phyloP scores from a whole-genome alignment of 495 filamentous ascomycete species.

The Podospora australis region DNA sequence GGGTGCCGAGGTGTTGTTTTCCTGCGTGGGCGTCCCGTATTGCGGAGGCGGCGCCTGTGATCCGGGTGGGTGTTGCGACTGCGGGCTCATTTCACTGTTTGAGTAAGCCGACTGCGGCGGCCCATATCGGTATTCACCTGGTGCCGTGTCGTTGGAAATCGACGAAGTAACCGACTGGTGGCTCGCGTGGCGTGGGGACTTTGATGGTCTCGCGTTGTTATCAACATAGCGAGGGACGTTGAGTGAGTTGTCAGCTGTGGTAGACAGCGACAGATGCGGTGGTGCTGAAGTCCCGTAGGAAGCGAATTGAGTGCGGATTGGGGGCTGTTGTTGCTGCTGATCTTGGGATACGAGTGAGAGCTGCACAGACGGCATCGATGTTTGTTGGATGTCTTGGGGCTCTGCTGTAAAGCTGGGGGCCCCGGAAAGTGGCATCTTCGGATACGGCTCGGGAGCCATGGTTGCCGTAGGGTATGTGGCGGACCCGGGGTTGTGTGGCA shows the following conservation, averaged over 20 bases:
- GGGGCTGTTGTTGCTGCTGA: constrained; percentile 32
- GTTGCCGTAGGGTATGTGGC: constrained; percentile 37
- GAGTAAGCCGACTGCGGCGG: constrained; percentile 28
- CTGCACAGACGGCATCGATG: constrained; percentile 45
- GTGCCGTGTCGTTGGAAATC: constrained; percentile 37
- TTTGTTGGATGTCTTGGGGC: constrained; percentile 42
- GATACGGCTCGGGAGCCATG: constrained; percentile 39
- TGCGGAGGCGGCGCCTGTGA: constrained; percentile 12
- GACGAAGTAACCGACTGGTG: constrained; percentile 40
- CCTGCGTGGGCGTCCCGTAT: constrained; percentile 7
- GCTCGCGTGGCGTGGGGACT: constrained; percentile 46
- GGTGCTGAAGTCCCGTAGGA: constrained; percentile 38
- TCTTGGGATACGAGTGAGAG: constrained; percentile 37
- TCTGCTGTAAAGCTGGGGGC: constrained; percentile 40
- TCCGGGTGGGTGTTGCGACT: constrained; percentile 24
- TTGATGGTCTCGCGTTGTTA: constrained; percentile 47
- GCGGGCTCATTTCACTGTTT: constrained; percentile 29
- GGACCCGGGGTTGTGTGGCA: constrained; percentile 34
- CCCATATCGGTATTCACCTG: constrained; percentile 44
- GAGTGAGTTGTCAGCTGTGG: constrained; percentile 34
- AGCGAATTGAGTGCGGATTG: constrained; percentile 43
- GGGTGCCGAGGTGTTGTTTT: constrained; percentile 9
- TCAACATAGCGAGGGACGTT: constrained; percentile 45
- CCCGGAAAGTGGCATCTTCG: constrained; percentile 40
- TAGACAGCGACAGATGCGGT: constrained; percentile 38